These are phyloP conservation scores for Trametes punicea DNA, from an alignment of 768 basidiomycete genomes.

Conservation along the genomic window DNA sequence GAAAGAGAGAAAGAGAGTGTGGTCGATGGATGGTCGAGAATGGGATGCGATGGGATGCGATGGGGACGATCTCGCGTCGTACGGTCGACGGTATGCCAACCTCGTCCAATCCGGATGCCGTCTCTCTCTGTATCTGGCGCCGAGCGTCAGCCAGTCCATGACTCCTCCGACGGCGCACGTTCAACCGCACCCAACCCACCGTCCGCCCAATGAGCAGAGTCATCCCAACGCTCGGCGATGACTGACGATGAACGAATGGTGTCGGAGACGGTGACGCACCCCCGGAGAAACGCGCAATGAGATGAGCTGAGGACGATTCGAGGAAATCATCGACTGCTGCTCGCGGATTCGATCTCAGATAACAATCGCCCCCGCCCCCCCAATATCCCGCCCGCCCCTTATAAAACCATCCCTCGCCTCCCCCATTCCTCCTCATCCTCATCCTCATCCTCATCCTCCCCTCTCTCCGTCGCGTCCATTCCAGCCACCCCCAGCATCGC, in stretches of 20 bases:
- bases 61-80: neutral
- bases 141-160: neutral
- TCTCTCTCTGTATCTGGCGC: neutral
- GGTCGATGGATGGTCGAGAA: constrained; percentile 4
- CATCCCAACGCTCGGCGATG: too few species aligned
- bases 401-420: constrained; percentile 8
- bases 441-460: constrained; percentile 7
- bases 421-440: constrained; percentile 7
- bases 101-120: neutral
- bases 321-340: neutral
- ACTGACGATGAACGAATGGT: too few species aligned
- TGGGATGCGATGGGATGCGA: neutral
- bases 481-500: neutral
- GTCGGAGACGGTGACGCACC: too few species aligned
- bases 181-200: too few species aligned
- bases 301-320: neutral
- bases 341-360: constrained; percentile 12
- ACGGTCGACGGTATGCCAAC: neutral
- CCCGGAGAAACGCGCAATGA: too few species aligned
- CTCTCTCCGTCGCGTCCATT: too few species aligned
- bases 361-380: constrained; percentile 13
- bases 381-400: neutral
- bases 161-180: neutral
- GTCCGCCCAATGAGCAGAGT: too few species aligned
- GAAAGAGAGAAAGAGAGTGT: neutral